Percentiles rank a stretch among this genome's conserved stretches.
These are phyloP conservation scores for Xylaria longipes DNA, from an alignment of 495 filamentous ascomycete species.

Conservation along the genomic window DNA sequence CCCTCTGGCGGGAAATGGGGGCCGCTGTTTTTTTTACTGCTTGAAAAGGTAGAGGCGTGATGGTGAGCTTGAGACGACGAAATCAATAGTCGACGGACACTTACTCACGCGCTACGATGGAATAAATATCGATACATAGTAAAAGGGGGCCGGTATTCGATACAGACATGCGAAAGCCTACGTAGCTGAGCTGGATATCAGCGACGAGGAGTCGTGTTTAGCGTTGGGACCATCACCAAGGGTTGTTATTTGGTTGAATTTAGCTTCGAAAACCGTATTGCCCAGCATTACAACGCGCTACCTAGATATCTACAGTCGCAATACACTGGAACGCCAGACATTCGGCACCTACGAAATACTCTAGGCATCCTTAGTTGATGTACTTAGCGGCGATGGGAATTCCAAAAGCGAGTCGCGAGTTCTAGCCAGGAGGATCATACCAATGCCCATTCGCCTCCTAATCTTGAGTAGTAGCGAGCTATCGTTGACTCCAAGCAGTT, in stretches of 20 bases:
- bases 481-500: no score
- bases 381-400: neutral
- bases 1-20: slow-evolving; percentile 24
- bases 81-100: neutral
- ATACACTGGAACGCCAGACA: neutral
- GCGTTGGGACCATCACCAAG: neutral
- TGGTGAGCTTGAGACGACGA: neutral
- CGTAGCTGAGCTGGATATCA: neutral
- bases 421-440: neutral
- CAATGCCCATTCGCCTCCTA: neutral
- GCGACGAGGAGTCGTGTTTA: neutral
- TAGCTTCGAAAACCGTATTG: no score
- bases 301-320: neutral
- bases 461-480: neutral
- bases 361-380: neutral
- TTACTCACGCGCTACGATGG: neutral
- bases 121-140: neutral
- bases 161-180: neutral
- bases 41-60: slow-evolving; percentile 24
- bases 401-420: neutral
- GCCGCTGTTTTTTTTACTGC: slow-evolving; percentile 26
- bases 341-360: neutral
- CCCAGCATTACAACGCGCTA: neutral
- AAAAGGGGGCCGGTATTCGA: neutral
- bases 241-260: neutral